Evolutionary conservation across 2,329 filamentous ascomycete species (phyloP).

Genomic region (Diplodia sapinea): DNA sequence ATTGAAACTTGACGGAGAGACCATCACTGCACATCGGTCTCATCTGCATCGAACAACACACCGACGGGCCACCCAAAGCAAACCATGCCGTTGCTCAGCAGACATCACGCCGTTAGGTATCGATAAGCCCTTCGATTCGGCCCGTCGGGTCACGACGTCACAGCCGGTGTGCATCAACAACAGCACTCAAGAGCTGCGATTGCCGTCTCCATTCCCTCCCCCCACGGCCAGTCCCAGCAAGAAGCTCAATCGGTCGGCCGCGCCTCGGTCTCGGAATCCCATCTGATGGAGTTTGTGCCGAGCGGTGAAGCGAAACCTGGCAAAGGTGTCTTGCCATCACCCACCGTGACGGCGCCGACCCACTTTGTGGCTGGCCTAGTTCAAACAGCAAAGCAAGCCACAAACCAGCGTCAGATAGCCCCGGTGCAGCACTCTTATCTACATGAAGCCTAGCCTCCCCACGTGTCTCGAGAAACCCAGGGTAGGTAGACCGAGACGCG

Average conservation of each 20-base stretch:
- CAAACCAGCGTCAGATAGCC: not conserved
- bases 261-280: not conserved
- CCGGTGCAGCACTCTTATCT: constrained; percentile 1
- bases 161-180: too few species aligned
- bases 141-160: not conserved
- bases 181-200: too few species aligned
- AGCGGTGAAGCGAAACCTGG: constrained; percentile 6
- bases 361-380: constrained; percentile 10
- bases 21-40: not conserved
- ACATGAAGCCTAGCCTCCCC: constrained; percentile 4
- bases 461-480: not conserved
- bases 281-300: not conserved
- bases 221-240: too few species aligned
- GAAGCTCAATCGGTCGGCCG: not conserved
- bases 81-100: not conserved
- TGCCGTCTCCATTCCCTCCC: too few species aligned
- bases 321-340: not conserved
- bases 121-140: not conserved
- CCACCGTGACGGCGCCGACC: not conserved
- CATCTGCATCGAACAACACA: not conserved
- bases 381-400: constrained; percentile 16
- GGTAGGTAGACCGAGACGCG: constrained; percentile 16
- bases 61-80: not conserved
- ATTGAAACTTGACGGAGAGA: too few species aligned
- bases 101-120: not conserved